phyloP scores from a whole-genome alignment of 2,329 filamentous ascomycete genomes.

The Parastagonospora avenae region DNA sequence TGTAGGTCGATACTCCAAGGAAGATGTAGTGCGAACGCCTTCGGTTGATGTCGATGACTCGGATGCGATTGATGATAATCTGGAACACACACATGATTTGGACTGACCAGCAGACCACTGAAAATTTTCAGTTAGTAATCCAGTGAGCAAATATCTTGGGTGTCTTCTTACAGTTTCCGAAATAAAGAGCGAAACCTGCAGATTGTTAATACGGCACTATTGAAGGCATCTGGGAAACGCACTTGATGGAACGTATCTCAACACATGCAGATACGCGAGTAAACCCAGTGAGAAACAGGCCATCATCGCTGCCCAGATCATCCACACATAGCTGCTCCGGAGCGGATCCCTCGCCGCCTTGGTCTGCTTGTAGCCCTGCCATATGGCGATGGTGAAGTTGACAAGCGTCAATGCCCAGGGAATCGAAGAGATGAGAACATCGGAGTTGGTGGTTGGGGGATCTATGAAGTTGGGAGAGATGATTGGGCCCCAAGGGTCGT shows the following conservation, averaged over 20 bases:
- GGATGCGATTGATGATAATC: slow-evolving; percentile 50
- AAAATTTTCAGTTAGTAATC: slow-evolving; percentile 1
- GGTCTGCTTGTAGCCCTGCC: slow-evolving; percentile 37
- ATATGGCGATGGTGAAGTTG: slow-evolving; percentile 37
- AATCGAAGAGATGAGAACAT: slow-evolving; percentile 38
- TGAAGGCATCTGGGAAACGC: slow-evolving; percentile 4
- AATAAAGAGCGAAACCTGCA: slow-evolving; percentile 42
- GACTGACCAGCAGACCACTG: slow-evolving; percentile 45
- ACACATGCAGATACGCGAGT: slow-evolving; percentile 45
- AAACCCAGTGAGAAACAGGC: slow-evolving; percentile 52
- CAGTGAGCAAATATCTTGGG: no score
- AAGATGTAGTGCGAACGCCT: slow-evolving; percentile 39
- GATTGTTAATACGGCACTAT: neutral
- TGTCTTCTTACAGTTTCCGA: slow-evolving; percentile 29
- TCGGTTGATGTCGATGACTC: slow-evolving; percentile 43
- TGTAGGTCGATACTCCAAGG: slow-evolving; percentile 42
- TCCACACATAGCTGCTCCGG: slow-evolving; percentile 52
- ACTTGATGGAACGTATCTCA: slow-evolving; percentile 42
- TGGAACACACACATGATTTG: slow-evolving; percentile 47
- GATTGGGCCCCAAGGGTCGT: slow-evolving; percentile 28
- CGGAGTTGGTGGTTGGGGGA: slow-evolving; percentile 34
- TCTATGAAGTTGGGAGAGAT: slow-evolving; percentile 28
- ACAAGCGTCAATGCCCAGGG: slow-evolving; percentile 38
- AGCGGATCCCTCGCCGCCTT: slow-evolving; percentile 32
- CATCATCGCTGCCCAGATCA: slow-evolving; percentile 56